phyloP scores from a whole-genome alignment of 768 basidiomycete genomes.

The Lactarius vividus region DNA sequence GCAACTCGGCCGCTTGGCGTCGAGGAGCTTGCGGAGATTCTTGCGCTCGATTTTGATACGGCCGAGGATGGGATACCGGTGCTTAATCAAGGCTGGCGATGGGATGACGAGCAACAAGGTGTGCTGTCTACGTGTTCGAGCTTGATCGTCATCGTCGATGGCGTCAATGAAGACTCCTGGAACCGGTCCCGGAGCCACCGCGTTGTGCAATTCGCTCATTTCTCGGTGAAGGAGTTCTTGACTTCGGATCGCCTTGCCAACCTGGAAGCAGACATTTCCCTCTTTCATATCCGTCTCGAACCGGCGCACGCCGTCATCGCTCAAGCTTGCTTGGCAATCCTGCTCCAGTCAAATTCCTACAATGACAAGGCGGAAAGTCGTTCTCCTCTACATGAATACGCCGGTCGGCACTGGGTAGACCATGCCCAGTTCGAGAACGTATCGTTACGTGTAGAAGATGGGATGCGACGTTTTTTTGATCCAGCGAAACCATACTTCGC shows the following conservation, averaged over 20 bases:
- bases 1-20: background rate
- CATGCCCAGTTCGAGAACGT: background rate
- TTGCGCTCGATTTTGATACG: background rate
- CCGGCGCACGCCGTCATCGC: background rate
- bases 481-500: background rate
- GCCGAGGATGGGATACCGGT: background rate
- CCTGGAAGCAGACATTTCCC: background rate
- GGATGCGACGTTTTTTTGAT: background rate
- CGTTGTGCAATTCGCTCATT: background rate
- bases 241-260: background rate
- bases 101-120: background rate
- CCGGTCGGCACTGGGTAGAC: background rate
- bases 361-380: background rate
- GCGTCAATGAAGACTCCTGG: background rate
- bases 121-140: background rate
- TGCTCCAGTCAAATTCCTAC: background rate
- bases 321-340: background rate
- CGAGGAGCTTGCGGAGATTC: background rate
- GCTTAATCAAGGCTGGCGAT: background rate
- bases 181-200: background rate
- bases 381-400: background rate
- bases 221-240: constrained; percentile 4
- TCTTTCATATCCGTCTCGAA: background rate
- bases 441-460: background rate
- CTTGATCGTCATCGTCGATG: background rate